phyloP scores from a whole-genome alignment of 2,329 filamentous ascomycete genomes.

The Aaosphaeria pasadenensis region DNA sequence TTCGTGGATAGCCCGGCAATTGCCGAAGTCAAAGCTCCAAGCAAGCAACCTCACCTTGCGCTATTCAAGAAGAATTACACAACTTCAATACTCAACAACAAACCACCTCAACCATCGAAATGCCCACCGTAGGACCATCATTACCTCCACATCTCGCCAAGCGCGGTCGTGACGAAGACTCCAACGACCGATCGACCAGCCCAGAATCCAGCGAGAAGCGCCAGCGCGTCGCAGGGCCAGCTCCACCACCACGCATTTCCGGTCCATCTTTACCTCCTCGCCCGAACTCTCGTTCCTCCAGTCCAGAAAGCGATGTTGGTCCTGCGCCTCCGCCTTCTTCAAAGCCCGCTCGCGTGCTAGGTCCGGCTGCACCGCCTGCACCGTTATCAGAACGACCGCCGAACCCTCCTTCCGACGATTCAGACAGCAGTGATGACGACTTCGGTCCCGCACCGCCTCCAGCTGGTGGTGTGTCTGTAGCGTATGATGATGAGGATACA shows the following conservation, averaged over 20 bases:
- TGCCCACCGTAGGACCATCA: conserved; percentile 69
- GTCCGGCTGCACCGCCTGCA: conserved; percentile 54
- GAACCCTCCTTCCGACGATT: conserved; percentile 30
- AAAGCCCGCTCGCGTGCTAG: conserved; percentile 42
- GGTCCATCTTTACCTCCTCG: conserved; percentile 53
- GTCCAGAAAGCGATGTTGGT: conserved; percentile 24
- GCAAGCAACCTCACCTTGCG: conserved; percentile 2
- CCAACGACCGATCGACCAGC: conserved; percentile 35
- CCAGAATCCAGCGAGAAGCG: conserved; percentile 48
- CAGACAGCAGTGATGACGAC: conserved; percentile 40
- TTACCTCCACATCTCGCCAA: conserved; percentile 64
- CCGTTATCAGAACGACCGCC: conserved; percentile 45
- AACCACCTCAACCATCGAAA: conserved; percentile 33
- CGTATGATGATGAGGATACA: conserved; percentile 8
- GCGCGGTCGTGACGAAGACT: conserved; percentile 47
- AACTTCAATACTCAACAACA: conserved; percentile 10
- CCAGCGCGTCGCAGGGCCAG: conserved; percentile 53
- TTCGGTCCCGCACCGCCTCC: conserved; percentile 47
- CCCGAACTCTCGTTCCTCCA: conserved; percentile 18
- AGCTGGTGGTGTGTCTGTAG: conserved; percentile 11
- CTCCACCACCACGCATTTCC: conserved; percentile 42
- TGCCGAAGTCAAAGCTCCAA: conserved; percentile 7
- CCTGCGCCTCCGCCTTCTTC: conserved; percentile 45
- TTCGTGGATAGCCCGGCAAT: not conserved
- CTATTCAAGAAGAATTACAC: not conserved